These are phyloP conservation scores for Blumeriella jaapii DNA, from an alignment of 2,329 filamentous ascomycete species.

Conservation along the genomic window DNA sequence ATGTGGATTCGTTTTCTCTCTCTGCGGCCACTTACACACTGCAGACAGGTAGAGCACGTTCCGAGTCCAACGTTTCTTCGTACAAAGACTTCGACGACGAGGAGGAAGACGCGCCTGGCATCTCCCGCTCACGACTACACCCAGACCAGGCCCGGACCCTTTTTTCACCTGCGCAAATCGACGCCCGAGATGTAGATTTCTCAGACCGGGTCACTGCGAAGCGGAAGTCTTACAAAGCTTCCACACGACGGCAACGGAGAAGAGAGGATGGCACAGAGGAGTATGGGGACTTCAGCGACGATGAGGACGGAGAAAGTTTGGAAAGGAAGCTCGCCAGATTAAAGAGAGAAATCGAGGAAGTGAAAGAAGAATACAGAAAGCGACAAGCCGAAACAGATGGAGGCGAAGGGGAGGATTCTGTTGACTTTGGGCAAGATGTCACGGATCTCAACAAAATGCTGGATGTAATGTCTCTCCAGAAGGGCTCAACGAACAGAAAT, in stretches of 20 bases:
- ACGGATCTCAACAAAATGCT: slow-evolving; percentile 60
- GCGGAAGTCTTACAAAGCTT: slow-evolving; percentile 71
- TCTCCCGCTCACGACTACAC: slow-evolving; percentile 66
- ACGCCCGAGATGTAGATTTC: slow-evolving; percentile 72
- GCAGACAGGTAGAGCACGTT: slow-evolving; percentile 35
- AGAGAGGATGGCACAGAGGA: slow-evolving; percentile 53
- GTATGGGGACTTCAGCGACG: slow-evolving; percentile 64
- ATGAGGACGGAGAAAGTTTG: slow-evolving; percentile 64
- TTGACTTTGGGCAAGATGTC: slow-evolving; percentile 43
- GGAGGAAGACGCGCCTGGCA: slow-evolving; percentile 51
- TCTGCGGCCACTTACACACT: slow-evolving; percentile 2
- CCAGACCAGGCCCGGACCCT: slow-evolving; percentile 68
- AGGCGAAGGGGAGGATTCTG: slow-evolving; percentile 28
- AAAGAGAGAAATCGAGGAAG: slow-evolving; percentile 69
- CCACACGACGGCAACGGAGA: slow-evolving; percentile 53
- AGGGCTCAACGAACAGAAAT: slow-evolving; percentile 9
- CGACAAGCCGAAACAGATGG: slow-evolving; percentile 36
- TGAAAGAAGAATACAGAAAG: slow-evolving; percentile 47
- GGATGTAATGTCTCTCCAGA: slow-evolving; percentile 45
- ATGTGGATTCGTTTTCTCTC: slow-evolving; percentile 26
- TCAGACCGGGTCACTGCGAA: slow-evolving; percentile 79
- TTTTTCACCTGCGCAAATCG: slow-evolving; percentile 65
- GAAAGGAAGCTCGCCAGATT: slow-evolving; percentile 72
- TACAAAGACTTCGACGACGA: slow-evolving; percentile 52
- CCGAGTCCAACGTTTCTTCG: slow-evolving; percentile 40